These are phyloP conservation scores for Cadophora gregata DNA, from an alignment of 2,329 filamentous ascomycete genomes.

Conservation along the genomic window DNA sequence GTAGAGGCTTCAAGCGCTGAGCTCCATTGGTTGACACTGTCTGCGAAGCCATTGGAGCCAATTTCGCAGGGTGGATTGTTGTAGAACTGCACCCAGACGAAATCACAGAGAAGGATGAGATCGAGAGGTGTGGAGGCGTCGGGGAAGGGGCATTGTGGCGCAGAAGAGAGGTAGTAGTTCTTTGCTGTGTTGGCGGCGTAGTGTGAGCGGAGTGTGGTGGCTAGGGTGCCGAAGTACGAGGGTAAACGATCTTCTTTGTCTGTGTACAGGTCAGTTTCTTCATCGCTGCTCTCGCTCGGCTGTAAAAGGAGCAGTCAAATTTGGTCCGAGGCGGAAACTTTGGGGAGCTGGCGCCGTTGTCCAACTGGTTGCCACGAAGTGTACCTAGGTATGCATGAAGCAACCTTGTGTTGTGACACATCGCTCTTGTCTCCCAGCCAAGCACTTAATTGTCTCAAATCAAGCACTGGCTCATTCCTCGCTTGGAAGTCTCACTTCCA, in stretches of 20 bases:
- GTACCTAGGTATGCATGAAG: too few relatives aligned
- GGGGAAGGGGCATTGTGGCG: constrained; percentile 49
- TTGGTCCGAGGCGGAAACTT: not conserved
- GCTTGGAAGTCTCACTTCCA: not conserved
- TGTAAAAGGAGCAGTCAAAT: not conserved
- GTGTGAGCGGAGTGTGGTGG: constrained; percentile 41
- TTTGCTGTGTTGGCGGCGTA: constrained; percentile 33
- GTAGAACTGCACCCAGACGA: constrained; percentile 51
- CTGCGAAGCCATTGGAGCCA: constrained; percentile 39
- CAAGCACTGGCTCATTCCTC: not conserved
- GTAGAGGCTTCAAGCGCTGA: constrained; percentile 32
- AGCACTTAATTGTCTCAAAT: not conserved
- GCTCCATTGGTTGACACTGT: constrained; percentile 45
- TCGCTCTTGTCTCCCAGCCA: too few relatives aligned
- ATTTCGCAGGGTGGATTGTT: constrained; percentile 48
- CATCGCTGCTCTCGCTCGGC: not conserved
- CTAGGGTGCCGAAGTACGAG: constrained; percentile 42
- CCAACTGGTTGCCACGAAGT: too few relatives aligned
- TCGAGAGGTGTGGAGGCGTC: constrained; percentile 45
- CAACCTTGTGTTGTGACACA: too few relatives aligned
- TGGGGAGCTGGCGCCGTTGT: not conserved
- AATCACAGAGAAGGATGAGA: constrained; percentile 46
- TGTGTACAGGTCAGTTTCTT: constrained; percentile 19
- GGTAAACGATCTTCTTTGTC: constrained; percentile 46
- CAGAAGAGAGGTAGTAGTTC: constrained; percentile 47